Percentiles rank a stretch among this genome's conserved stretches.
phyloP scores from a whole-genome alignment of 2,329 filamentous ascomycete genomes.

The Ophiostoma australiae region DNA sequence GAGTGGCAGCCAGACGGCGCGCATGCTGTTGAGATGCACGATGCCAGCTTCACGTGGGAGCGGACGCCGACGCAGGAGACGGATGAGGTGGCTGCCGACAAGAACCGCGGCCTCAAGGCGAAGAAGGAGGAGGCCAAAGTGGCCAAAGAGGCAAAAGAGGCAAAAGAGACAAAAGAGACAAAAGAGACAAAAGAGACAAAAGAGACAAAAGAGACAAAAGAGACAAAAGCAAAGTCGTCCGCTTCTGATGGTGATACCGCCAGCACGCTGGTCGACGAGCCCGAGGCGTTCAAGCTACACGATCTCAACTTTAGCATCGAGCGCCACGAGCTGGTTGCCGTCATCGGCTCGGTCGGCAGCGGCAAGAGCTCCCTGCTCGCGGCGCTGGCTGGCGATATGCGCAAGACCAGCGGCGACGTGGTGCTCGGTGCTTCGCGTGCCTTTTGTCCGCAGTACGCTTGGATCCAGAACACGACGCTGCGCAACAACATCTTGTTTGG shows the following conservation, averaged over 20 bases:
- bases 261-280: conserved; percentile 53
- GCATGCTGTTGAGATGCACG: conserved; percentile 64
- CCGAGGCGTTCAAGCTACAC: conserved; percentile 67
- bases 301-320: conserved; percentile 63
- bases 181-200: conserved; percentile 29
- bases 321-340: conserved; percentile 71
- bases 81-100: conserved; percentile 33
- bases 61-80: conserved; percentile 52
- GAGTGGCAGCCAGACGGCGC: conserved; percentile 52
- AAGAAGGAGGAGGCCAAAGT: conserved; percentile 35
- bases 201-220: conserved; percentile 34
- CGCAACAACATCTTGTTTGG: conserved; percentile 89
- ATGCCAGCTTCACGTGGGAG: conserved; percentile 88
- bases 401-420: conserved; percentile 69
- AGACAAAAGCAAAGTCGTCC: conserved; percentile 2
- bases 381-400: conserved; percentile 90
- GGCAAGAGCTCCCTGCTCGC: conserved; percentile 88
- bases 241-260: conserved; percentile 44
- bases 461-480: conserved; percentile 91
- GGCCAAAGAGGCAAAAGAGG: conserved; percentile 35
- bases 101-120: background rate
- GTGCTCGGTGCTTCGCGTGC: conserved; percentile 73
- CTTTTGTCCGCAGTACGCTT: conserved; percentile 94
- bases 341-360: conserved; percentile 84
- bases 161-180: conserved; percentile 32